Base-by-base conservation (phyloP, 345 rosid genomes). In the Leavenworthia alabamica region DNA sequence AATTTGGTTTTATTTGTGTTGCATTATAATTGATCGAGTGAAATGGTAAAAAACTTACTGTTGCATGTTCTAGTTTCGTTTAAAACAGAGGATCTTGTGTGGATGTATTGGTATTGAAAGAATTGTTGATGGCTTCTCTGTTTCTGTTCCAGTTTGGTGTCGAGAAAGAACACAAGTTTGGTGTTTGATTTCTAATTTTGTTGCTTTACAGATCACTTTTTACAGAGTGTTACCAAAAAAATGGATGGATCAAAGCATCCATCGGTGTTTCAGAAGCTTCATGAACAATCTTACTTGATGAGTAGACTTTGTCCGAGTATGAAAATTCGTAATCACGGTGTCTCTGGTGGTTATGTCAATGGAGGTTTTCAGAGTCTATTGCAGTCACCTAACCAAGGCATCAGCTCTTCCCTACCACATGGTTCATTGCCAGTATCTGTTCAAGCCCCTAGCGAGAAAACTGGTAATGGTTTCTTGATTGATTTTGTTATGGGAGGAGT, bases 401-500 rank as follows among this genome's bases (percentile, higher is more conserved):
- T 56, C 55, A 72, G 75, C 37, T 58, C 67, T 64, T 75, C 68
- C 22, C 29, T 48, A 37, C 65, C 81, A 2, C 56, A 71, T 62
- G 46, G 53, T 56, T 66, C 77, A 45, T 40, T 43, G 20, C 74
- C 81, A 0, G 51, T 86, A 2, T 68, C 49, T 45, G 79, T 70
- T 15, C 83, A 79, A 57, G 91, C 95, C 29, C 91, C 95, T 2
- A 41, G 79, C 5, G 91, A 87, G 86, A 84, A 81, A 82, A 68
- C 82, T n/a, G 32, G 80, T 79, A 72, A 79, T 83, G 95, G 89
- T n/a, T 26, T 80, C 61, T 81, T 84, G 77, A 75, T 82, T 0
- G 94, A 89, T 73, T 89, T 89, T 55, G 81, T 89, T 15, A 88
- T 85, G 96, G 96, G 89, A 41, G 96, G 92, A 66, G 89, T 85